These are phyloP conservation scores for Backusella macrospora DNA, from an alignment of 192 early-diverging fungal species.

Conservation along the genomic window DNA sequence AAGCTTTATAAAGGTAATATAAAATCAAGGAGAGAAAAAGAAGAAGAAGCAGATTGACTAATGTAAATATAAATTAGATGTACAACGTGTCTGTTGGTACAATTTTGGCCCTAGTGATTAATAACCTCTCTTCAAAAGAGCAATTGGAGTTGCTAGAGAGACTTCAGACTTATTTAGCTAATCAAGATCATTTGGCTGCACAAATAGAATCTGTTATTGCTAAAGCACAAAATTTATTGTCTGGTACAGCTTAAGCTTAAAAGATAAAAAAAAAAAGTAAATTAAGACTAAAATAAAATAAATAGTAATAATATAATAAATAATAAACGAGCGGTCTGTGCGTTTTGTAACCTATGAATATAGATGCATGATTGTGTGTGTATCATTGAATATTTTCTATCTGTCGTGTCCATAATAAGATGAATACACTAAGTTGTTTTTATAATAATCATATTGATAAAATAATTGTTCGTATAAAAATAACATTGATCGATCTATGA, in stretches of 20 bases:
- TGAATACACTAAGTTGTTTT: background rate
- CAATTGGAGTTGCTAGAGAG: slow-evolving; percentile 35
- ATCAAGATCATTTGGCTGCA: slow-evolving; percentile 28
- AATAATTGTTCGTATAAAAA: background rate
- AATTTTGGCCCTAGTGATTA: slow-evolving; percentile 33
- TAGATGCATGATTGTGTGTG: background rate
- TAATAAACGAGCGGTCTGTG: background rate
- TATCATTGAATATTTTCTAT: background rate
- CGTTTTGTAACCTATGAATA: slow-evolving; percentile 7
- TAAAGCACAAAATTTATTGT: slow-evolving; percentile 22
- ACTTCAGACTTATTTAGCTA: slow-evolving; percentile 37
- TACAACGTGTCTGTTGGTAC: slow-evolving; percentile 42
- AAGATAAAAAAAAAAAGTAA: background rate
- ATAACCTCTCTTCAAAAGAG: slow-evolving; percentile 31
- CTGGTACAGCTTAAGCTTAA: background rate
- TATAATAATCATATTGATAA: background rate
- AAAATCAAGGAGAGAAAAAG: background rate
- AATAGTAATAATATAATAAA: background rate
- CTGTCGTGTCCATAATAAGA: background rate
- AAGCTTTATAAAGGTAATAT: slow-evolving; percentile 76
- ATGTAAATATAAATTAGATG: slow-evolving; percentile 23
- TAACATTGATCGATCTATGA: no score
- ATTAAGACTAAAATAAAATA: background rate
- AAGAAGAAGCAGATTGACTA: background rate
- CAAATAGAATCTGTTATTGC: slow-evolving; percentile 21